phyloP scores from a whole-genome alignment of 306 rosid genomes.

The Vigna hirtella region DNA sequence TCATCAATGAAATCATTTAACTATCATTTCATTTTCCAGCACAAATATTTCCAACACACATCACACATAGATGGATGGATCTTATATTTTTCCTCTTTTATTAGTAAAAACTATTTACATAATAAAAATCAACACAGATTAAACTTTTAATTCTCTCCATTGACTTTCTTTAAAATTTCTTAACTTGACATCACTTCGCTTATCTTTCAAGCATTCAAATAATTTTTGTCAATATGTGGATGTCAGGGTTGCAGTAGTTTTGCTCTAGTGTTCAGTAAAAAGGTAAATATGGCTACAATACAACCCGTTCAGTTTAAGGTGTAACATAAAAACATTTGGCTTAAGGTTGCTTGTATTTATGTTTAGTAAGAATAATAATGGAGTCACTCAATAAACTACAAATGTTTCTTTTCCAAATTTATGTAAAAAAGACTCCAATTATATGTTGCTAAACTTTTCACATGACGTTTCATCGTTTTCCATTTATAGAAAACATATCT shows the following conservation, averaged over 20 bases:
- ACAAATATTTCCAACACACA: neutral
- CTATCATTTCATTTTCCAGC: slow-evolving; percentile 28
- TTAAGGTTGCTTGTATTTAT: neutral
- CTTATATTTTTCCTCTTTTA: neutral
- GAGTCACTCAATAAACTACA: neutral
- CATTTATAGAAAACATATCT: neutral
- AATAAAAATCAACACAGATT: neutral
- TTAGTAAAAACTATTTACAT: neutral
- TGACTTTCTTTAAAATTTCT: neutral
- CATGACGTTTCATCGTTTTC: neutral
- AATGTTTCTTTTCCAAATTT: neutral
- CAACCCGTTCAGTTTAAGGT: too few relatives aligned
- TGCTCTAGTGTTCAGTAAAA: neutral
- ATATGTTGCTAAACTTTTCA: neutral
- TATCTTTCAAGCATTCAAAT: neutral
- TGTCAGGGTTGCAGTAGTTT: neutral
- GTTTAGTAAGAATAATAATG: neutral
- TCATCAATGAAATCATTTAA: neutral
- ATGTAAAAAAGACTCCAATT: neutral
- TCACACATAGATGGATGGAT: neutral
- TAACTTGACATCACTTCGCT: neutral
- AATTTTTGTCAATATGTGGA: neutral
- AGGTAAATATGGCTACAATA: neutral
- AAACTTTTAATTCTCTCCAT: neutral
- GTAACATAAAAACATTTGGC: neutral